Evolutionary conservation across 805 yeast genomes (phyloP).

Genomic region (Kazachstania taianensis): DNA sequence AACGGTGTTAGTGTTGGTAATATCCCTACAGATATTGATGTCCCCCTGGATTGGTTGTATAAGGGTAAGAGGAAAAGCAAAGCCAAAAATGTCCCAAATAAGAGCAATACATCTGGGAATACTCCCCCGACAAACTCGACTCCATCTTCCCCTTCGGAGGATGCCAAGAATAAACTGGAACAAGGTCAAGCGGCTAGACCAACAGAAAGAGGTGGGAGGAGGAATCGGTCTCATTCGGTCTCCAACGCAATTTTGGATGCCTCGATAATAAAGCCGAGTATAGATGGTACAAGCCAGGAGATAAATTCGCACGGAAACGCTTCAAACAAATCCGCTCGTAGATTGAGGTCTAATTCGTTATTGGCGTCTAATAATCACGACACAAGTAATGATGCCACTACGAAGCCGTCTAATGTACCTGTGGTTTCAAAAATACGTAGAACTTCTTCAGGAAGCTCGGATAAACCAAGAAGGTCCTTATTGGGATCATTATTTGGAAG

Average conservation of each 20-base stretch:
- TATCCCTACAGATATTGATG: no score
- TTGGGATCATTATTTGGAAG: conserved; percentile 23
- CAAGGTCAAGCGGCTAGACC: conserved; percentile 46
- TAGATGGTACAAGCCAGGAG: not conserved
- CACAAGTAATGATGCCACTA: no score
- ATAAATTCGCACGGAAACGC: not conserved
- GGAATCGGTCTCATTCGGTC: conserved; percentile 19
- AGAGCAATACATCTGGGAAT: no score
- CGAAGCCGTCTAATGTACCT: not conserved
- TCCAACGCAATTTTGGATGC: conserved; percentile 11
- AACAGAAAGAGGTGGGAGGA: not conserved
- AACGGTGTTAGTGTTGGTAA: no score
- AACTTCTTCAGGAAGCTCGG: not conserved
- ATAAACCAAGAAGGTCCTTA: conserved; percentile 21
- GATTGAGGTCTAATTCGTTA: not conserved
- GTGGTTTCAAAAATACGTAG: no score
- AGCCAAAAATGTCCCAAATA: not conserved
- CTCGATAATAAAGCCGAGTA: conserved; percentile 5
- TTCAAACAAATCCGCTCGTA: not conserved
- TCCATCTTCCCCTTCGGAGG: no score
- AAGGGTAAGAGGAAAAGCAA: conserved; percentile 48
- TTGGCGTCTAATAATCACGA: no score
- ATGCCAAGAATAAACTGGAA: no score
- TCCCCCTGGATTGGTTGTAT: conserved; percentile 80
- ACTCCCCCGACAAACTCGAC: no score